Conservation (phyloP, 202 grass and related monocot species). For the Zizania palustris region DNA sequence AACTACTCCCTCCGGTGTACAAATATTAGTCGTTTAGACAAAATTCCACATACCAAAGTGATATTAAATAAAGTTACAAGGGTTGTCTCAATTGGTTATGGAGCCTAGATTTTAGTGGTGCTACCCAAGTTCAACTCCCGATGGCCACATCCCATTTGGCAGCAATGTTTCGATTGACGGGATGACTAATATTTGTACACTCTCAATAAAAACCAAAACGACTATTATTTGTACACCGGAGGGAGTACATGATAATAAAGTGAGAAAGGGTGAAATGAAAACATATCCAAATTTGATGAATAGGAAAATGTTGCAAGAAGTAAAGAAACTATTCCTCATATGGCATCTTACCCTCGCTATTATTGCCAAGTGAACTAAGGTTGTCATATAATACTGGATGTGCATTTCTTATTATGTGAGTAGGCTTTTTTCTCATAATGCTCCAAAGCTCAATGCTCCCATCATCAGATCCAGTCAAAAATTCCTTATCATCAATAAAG, state of each 20-base stretch:
- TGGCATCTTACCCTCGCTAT: slow-evolving; percentile 36
- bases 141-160: no score
- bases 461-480: slow-evolving; percentile 83
- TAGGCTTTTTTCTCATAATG: slow-evolving; percentile 79
- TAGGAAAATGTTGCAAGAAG: not conserved
- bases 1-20: no score
- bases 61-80: no score
- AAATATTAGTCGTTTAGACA: no score
- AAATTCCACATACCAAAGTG: no score
- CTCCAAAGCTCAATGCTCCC: slow-evolving; percentile 85
- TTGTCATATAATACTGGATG: slow-evolving; percentile 46
- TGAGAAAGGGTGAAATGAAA: not conserved
- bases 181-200: no score
- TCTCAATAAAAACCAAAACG: no score
- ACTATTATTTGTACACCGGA: no score
- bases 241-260: not conserved
- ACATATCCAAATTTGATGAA: not conserved
- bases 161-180: no score
- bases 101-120: no score
- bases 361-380: slow-evolving; percentile 19
- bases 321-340: not conserved
- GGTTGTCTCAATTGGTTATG: no score
- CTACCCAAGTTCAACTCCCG: no score
- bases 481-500: slow-evolving; percentile 85
- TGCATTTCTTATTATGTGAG: slow-evolving; percentile 77